Evolutionary conservation across 2,329 filamentous ascomycete genomes (phyloP).

Genomic region (Mollisia scopiformis): DNA sequence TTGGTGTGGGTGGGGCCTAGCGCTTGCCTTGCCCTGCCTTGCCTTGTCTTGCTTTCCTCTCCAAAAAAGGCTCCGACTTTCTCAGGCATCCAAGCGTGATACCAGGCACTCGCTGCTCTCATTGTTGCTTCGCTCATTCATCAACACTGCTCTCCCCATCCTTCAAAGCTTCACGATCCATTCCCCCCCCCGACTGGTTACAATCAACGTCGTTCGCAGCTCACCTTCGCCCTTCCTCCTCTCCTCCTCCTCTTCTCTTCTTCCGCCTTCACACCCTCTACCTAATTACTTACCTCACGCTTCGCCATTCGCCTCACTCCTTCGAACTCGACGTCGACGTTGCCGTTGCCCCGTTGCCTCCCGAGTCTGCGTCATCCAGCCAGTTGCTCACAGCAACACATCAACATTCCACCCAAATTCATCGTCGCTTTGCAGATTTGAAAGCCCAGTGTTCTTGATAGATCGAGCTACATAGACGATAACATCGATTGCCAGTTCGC

Average conservation of each 20-base stretch:
- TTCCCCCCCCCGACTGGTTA: conserved; percentile 30
- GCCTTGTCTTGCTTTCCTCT: too few species aligned
- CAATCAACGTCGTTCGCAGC: conserved; percentile 34
- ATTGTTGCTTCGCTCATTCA: neutral
- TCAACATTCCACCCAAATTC: conserved; percentile 21
- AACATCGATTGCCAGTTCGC: neutral
- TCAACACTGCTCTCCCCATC: neutral
- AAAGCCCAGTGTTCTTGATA: neutral
- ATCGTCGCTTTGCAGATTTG: conserved; percentile 4
- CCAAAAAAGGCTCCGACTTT: too few species aligned
- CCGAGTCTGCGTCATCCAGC: conserved; percentile 27
- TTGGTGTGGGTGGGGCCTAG: too few species aligned
- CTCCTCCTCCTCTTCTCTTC: conserved; percentile 38
- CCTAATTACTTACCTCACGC: conserved; percentile 32
- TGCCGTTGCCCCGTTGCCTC: conserved; percentile 13
- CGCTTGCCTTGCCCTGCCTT: neutral
- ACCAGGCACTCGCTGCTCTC: neutral
- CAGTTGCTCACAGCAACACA: conserved; percentile 28
- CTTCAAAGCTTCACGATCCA: conserved; percentile 19
- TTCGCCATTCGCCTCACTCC: conserved; percentile 20
- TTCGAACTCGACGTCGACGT: conserved; percentile 14
- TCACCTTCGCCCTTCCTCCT: conserved; percentile 35
- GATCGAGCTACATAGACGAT: neutral
- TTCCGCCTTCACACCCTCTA: too few species aligned
- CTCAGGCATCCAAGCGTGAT: neutral